Percentiles rank a stretch among this genome's conserved stretches.
Evolutionary conservation across 2,329 filamentous ascomycete genomes (phyloP).

Genomic region (Monosporascus sp.): DNA sequence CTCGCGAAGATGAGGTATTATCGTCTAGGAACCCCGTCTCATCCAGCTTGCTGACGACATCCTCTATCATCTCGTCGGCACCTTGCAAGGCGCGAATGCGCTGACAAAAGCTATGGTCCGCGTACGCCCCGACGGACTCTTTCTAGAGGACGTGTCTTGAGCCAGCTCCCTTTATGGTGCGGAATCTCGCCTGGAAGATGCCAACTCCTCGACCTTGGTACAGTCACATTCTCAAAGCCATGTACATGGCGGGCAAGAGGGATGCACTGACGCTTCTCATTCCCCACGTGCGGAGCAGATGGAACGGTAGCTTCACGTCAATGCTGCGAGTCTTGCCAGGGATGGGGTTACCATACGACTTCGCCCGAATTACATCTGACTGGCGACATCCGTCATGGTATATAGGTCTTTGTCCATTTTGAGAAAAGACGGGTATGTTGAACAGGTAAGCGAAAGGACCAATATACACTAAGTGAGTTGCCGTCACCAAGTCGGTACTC

Average conservation of each 20-base stretch:
- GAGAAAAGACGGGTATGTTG: no score
- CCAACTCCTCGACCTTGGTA: neutral
- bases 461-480: no score
- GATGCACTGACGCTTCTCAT: neutral
- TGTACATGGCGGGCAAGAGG: neutral
- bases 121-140: constrained; percentile 34
- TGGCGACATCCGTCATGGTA: no score
- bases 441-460: no score
- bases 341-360: no score
- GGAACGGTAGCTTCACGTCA: no score
- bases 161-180: neutral
- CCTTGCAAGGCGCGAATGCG: constrained; percentile 38
- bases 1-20: neutral
- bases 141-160: constrained; percentile 8
- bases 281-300: no score
- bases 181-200: no score
- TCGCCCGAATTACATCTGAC: no score
- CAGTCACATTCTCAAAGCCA: neutral
- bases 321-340: no score
- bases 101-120: constrained; percentile 44
- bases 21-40: neutral
- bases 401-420: no score
- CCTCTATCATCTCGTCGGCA: constrained; percentile 39
- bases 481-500: no score
- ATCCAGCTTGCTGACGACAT: constrained; percentile 25